A percentile compares a stretch with the other conserved stretches of the same genome.
phyloP scores from a whole-genome alignment of 108 stramenopile genomes.

The Cyclostephanos invisitatus region DNA sequence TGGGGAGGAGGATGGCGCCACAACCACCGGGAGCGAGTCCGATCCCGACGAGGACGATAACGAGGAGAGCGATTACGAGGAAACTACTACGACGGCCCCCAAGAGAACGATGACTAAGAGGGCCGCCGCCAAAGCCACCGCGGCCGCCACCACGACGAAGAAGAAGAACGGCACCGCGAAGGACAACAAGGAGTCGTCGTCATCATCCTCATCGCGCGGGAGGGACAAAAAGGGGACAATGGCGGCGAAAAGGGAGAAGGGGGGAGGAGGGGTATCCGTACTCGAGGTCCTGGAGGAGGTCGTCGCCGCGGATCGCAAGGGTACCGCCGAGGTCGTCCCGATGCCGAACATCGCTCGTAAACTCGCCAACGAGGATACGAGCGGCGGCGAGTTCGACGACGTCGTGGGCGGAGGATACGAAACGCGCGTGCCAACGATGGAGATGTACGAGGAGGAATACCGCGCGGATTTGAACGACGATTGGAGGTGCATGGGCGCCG shows the following conservation, averaged over 20 bases:
- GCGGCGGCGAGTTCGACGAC: slow-evolving; percentile 5
- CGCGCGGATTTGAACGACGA: slow-evolving; percentile 10
- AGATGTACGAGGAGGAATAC: slow-evolving; percentile 11
- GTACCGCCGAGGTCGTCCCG: not conserved
- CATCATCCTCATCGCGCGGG: not conserved
- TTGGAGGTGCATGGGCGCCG: slow-evolving; percentile 15
- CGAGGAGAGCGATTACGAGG: slow-evolving; percentile 20
- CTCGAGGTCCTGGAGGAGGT: slow-evolving; percentile 3
- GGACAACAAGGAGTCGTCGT: not conserved
- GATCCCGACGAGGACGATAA: slow-evolving; percentile 6
- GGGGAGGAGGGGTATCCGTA: not conserved
- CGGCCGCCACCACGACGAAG: not conserved
- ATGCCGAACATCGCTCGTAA: slow-evolving; percentile 9
- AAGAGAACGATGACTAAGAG: slow-evolving; percentile 10
- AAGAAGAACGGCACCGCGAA: not conserved
- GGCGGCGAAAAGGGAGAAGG: not conserved
- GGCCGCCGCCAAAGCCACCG: not conserved
- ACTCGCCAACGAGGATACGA: not conserved
- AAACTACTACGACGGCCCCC: not conserved
- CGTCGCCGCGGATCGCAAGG: not conserved
- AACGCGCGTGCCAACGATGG: slow-evolving; percentile 3
- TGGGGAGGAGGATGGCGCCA: not conserved
- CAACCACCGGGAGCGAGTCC: not conserved
- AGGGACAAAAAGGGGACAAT: not conserved
- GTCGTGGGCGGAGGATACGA: slow-evolving; percentile 1